Percentiles rank a stretch among this genome's conserved stretches.
Conservation (phyloP, 139 green algal species). For the Asterochloris sp. region DNA sequence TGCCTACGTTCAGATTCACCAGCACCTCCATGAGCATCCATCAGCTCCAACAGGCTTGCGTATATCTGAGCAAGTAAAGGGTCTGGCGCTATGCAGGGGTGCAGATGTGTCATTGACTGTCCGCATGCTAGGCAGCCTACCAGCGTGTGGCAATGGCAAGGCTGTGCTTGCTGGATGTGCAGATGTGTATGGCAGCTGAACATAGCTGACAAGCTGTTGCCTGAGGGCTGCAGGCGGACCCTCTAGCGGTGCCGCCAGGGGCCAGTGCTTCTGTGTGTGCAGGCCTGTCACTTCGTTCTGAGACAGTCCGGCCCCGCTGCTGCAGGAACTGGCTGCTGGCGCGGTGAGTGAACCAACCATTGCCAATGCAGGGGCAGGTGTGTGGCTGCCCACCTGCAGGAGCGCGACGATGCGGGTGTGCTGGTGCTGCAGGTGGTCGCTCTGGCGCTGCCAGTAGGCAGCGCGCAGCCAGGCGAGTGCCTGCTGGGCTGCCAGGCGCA, state of each 20-base stretch:
- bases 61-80: too few relatives aligned
- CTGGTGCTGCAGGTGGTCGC: slow-evolving; percentile 28
- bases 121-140: too few relatives aligned
- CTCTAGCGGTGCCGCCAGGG: too few relatives aligned
- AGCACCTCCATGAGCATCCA: too few relatives aligned
- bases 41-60: too few relatives aligned
- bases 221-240: background rate
- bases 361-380: background rate
- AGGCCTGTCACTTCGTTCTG: background rate
- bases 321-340: background rate
- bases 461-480: slow-evolving; percentile 62
- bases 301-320: background rate
- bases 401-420: slow-evolving; percentile 18
- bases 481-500: slow-evolving; percentile 53
- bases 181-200: too few relatives aligned
- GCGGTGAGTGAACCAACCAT: background rate
- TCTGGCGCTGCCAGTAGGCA: slow-evolving; percentile 70
- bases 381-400: slow-evolving; percentile 20
- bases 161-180: too few relatives aligned
- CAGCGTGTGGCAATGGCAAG: too few relatives aligned
- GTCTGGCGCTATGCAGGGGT: too few relatives aligned
- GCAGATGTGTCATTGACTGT: too few relatives aligned
- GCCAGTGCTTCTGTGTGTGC: background rate
- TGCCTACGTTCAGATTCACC: too few relatives aligned
- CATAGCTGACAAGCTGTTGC: too few relatives aligned